Evolutionary conservation across 768 basidiomycete genomes (phyloP).

Genomic region (Polyporus arcularius): DNA sequence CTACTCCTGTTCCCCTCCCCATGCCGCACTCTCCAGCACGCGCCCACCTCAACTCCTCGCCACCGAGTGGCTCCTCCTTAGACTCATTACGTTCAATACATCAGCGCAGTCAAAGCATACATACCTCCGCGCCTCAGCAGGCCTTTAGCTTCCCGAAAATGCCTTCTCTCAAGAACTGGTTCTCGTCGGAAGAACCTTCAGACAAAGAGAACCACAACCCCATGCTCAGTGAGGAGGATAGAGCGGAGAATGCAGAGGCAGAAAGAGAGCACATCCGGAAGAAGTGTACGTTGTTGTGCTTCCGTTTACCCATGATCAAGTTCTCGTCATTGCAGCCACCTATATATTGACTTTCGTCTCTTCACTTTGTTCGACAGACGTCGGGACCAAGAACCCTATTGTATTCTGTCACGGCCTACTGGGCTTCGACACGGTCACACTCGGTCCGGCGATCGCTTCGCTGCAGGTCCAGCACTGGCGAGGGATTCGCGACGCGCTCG

Average conservation of each 20-base stretch:
- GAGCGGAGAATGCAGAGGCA: slow-evolving; percentile 16
- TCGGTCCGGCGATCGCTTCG: slow-evolving; percentile 74
- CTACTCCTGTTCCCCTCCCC: slow-evolving; percentile 27
- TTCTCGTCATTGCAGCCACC: background rate
- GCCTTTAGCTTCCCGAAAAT: slow-evolving; percentile 21
- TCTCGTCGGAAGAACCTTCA: slow-evolving; percentile 19
- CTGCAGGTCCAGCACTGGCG: slow-evolving; percentile 94
- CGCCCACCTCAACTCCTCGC: slow-evolving; percentile 24
- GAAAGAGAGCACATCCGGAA: slow-evolving; percentile 26
- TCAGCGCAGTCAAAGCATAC: slow-evolving; percentile 25
- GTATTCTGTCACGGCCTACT: slow-evolving; percentile 96
- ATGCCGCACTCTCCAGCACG: slow-evolving; percentile 36
- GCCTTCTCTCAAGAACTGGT: slow-evolving; percentile 27
- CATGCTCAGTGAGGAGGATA: slow-evolving; percentile 27
- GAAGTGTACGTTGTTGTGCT: slow-evolving; percentile 22
- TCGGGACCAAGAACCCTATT: slow-evolving; percentile 78
- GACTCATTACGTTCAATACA: slow-evolving; percentile 30
- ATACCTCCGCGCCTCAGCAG: slow-evolving; percentile 26
- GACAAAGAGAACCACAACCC: slow-evolving; percentile 25
- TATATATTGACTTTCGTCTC: background rate
- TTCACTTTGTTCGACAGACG: slow-evolving; percentile 47
- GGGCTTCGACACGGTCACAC: slow-evolving; percentile 84
- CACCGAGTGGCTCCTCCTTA: slow-evolving; percentile 24
- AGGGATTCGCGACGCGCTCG: slow-evolving; percentile 91
- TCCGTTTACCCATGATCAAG: background rate